These are phyloP conservation scores for Xylariaceae sp. DNA, from an alignment of 2,329 filamentous ascomycete genomes.

Conservation along the genomic window DNA sequence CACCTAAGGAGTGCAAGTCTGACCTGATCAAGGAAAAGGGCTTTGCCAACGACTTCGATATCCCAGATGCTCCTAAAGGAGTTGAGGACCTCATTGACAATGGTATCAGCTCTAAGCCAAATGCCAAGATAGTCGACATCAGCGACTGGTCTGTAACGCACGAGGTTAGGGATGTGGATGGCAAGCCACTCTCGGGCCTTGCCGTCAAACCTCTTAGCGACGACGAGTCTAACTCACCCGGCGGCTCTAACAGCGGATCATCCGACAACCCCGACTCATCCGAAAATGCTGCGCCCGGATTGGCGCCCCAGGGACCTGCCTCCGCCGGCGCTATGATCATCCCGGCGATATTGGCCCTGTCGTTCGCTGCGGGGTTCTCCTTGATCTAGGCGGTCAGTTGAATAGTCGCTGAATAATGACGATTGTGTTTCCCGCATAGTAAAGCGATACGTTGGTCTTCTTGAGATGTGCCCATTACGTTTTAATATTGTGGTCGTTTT, in stretches of 20 bases:
- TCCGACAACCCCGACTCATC: not conserved
- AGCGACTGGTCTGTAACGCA: conserved; percentile 53
- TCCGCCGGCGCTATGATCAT: conserved; percentile 23
- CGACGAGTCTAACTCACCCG: conserved; percentile 20
- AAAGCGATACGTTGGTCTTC: conserved; percentile 16
- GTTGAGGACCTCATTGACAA: conserved; percentile 74
- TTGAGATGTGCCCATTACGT: conserved; percentile 22
- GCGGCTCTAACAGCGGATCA: not conserved
- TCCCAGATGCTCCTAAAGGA: conserved; percentile 70
- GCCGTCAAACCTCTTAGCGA: conserved; percentile 22
- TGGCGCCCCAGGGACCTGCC: conserved; percentile 17
- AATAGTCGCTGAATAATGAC: conserved; percentile 26
- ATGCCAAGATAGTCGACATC: conserved; percentile 70
- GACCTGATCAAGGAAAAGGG: conserved; percentile 67
- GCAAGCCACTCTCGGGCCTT: conserved; percentile 10
- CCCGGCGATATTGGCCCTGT: conserved; percentile 20
- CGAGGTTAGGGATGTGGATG: conserved; percentile 25
- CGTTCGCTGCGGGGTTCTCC: conserved; percentile 20
- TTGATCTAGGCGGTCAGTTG: conserved; percentile 24
- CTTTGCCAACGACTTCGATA: conserved; percentile 79
- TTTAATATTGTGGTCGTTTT: conserved; percentile 16
- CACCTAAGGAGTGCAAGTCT: conserved; percentile 64
- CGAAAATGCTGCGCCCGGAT: conserved; percentile 14
- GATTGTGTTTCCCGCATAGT: conserved; percentile 6
- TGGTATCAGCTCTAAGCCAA: conserved; percentile 68